Percentiles rank a stretch among this genome's conserved stretches.
These are phyloP conservation scores for Oidium heveae DNA, from an alignment of 2,329 filamentous ascomycete genomes.

Conservation along the genomic window DNA sequence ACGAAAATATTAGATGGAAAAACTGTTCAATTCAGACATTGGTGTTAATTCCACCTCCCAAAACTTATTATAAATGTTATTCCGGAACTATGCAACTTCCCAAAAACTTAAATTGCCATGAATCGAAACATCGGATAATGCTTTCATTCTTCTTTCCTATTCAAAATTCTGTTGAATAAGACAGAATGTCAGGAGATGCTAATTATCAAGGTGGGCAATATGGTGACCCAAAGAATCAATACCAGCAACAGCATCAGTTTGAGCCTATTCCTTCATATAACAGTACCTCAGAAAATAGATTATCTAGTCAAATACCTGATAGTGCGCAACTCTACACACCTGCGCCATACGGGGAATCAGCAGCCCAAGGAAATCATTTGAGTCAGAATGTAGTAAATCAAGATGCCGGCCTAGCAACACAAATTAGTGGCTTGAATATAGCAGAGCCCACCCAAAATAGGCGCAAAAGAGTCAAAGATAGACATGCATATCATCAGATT, in stretches of 20 bases:
- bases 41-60: background rate
- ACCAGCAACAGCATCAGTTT: background rate
- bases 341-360: conserved; percentile 12
- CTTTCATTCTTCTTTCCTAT: background rate
- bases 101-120: background rate
- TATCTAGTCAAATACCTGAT: too few species aligned
- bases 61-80: background rate
- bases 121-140: background rate
- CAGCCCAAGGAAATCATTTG: conserved; percentile 5
- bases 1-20: background rate
- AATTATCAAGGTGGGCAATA: background rate
- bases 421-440: conserved; percentile 57
- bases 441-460: conserved; percentile 22
- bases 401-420: conserved; percentile 32
- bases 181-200: background rate
- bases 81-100: background rate
- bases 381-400: conserved; percentile 15
- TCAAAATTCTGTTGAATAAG: background rate
- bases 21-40: background rate
- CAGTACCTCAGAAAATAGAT: too few species aligned
- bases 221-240: background rate
- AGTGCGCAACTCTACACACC: conserved; percentile 5
- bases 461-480: conserved; percentile 73
- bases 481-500: conserved; percentile 75
- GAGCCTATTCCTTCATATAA: background rate